Evolutionary conservation across 2,329 filamentous ascomycete species (phyloP).

Genomic region (Trichoderma guizhouense): DNA sequence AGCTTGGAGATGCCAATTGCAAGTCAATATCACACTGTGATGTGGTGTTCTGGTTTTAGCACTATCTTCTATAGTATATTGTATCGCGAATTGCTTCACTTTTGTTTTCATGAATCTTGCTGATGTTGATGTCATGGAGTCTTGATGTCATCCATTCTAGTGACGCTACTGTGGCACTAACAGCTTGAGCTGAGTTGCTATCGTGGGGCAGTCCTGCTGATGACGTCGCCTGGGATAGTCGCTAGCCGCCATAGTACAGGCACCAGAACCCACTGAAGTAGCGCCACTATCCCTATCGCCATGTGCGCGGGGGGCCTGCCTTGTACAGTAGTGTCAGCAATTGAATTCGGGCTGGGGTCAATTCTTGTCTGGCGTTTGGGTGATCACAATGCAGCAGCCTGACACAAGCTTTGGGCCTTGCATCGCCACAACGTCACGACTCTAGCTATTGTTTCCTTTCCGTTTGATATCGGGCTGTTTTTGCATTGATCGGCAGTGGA

Average conservation of each 20-base stretch:
- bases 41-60: neutral
- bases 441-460: neutral
- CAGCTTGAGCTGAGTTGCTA: neutral
- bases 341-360: neutral
- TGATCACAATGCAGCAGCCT: neutral
- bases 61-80: neutral
- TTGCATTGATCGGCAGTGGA: neutral
- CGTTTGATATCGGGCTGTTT: neutral
- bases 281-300: neutral
- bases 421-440: neutral
- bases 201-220: slow-evolving; percentile 7
- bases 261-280: neutral
- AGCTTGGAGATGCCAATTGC: neutral
- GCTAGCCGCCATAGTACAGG: neutral
- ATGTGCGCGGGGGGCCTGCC: neutral
- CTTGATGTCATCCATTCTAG: slow-evolving; percentile 7
- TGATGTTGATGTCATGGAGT: neutral
- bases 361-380: too few species aligned
- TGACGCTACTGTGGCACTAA: slow-evolving; percentile 8
- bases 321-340: neutral
- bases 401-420: neutral
- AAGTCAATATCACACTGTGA: neutral
- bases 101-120: neutral
- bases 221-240: slow-evolving; percentile 9
- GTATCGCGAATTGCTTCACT: slow-evolving; percentile 2